Evolutionary conservation across 139 green algal genomes (phyloP).

Genomic region (Marvania coccoides): DNA sequence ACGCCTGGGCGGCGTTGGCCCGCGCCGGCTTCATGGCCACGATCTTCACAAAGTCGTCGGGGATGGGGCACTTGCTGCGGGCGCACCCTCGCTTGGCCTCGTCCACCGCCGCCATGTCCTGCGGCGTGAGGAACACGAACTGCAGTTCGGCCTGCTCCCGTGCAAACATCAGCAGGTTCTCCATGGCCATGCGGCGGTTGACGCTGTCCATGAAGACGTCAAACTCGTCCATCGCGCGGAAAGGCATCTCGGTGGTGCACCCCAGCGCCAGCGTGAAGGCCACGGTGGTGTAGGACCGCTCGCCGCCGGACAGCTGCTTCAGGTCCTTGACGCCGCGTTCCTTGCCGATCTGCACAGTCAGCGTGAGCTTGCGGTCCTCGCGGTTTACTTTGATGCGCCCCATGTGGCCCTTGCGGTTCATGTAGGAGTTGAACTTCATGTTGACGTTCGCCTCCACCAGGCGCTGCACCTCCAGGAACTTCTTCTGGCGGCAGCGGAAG

Average conservation of each 20-base stretch:
- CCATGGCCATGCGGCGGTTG: conserved; percentile 47
- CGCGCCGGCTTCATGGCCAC: conserved; percentile 17
- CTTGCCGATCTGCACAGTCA: conserved; percentile 14
- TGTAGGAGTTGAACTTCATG: conserved; percentile 23
- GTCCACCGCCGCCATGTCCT: conserved; percentile 41
- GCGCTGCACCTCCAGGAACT: conserved; percentile 12
- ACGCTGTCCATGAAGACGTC: conserved; percentile 75
- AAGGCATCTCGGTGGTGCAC: conserved; percentile 57
- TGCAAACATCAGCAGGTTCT: conserved; percentile 68
- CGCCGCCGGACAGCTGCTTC: conserved; percentile 68
- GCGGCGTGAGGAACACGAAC: conserved; percentile 76
- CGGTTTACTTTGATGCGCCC: conserved; percentile 37
- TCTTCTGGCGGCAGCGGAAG: neutral
- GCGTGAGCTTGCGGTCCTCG: conserved; percentile 4
- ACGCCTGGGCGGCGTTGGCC: conserved; percentile 6
- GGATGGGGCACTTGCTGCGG: neutral
- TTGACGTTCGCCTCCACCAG: conserved; percentile 17
- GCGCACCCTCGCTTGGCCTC: conserved; percentile 22
- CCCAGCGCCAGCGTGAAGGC: conserved; percentile 82
- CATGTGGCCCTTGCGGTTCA: conserved; percentile 37
- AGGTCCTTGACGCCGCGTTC: conserved; percentile 37
- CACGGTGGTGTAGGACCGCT: conserved; percentile 85
- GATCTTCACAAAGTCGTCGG: conserved; percentile 16
- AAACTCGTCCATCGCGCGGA: conserved; percentile 83
- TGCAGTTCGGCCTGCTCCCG: conserved; percentile 48